Percentiles rank a stretch among this genome's conserved stretches.
These are phyloP conservation scores for Theobroma cacao DNA, from an alignment of 345 rosid genomes.

Conservation along the genomic window DNA sequence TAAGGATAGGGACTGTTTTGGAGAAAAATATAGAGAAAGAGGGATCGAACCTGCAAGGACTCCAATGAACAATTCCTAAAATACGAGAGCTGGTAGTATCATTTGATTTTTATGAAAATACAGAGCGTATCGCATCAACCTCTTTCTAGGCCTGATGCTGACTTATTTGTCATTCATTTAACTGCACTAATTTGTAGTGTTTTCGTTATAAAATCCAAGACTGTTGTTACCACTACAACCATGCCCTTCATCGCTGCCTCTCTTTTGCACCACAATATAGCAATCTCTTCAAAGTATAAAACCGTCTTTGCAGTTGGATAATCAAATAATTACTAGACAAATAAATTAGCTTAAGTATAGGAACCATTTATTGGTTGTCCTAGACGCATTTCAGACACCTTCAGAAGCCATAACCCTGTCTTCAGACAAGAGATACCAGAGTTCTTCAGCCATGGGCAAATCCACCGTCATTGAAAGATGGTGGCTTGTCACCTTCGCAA, in stretches of 20 bases:
- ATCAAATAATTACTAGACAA: neutral
- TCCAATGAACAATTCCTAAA: neutral
- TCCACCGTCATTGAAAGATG: constrained; percentile 27
- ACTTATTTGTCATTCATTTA: neutral
- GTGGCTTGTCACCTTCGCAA: constrained; percentile 33
- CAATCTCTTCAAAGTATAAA: neutral
- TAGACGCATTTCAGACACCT: neutral
- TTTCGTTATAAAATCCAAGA: neutral
- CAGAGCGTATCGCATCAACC: no score
- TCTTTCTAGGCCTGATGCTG: neutral
- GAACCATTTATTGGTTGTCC: neutral
- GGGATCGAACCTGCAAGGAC: no score
- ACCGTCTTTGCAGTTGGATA: neutral
- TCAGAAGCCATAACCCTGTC: neutral
- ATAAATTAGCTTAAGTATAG: neutral
- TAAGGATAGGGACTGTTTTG: no score
- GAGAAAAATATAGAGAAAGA: no score
- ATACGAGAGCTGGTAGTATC: neutral
- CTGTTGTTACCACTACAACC: neutral
- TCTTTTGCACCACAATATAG: neutral
- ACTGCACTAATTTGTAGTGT: neutral
- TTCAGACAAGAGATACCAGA: neutral
- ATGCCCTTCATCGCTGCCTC: no score
- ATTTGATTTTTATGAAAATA: neutral
- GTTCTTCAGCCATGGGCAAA: constrained; percentile 14